Evolutionary conservation across 1,284 basidiomycete species (phyloP).

Genomic region (Xerocomus minutiporus): DNA sequence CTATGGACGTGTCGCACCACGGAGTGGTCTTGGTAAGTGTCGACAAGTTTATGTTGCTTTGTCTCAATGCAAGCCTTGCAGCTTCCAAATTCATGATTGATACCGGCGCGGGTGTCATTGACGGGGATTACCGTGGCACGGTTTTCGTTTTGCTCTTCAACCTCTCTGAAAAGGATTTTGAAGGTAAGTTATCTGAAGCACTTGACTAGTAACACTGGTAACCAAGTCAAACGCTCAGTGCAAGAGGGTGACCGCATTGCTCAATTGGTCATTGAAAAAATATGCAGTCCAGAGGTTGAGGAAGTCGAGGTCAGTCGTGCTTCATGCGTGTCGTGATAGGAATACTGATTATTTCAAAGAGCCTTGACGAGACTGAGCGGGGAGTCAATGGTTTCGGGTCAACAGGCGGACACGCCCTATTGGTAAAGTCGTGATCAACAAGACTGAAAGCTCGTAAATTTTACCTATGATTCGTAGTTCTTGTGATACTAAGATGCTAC

Average conservation of each 20-base stretch:
- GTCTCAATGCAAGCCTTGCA: constrained; percentile 31
- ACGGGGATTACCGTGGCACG: constrained; percentile 91
- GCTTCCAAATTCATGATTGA: constrained; percentile 97
- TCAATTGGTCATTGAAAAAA: constrained; percentile 90
- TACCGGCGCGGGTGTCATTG: constrained; percentile 94
- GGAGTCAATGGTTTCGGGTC: constrained; percentile 93
- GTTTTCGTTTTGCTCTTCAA: constrained; percentile 97
- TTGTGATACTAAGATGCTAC: not conserved
- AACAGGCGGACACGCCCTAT: constrained; percentile 72
- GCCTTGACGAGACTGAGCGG: constrained; percentile 78
- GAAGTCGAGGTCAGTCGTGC: constrained; percentile 72
- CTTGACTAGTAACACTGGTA: not conserved
- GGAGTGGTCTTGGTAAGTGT: constrained; percentile 83
- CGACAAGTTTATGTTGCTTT: not conserved
- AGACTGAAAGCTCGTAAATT: not conserved
- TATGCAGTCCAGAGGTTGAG: constrained; percentile 78
- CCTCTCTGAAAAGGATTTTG: constrained; percentile 82
- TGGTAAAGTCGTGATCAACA: constrained; percentile 28
- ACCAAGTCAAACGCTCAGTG: constrained; percentile 46
- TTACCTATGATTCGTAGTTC: constrained; percentile 4
- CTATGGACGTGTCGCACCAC: constrained; percentile 93
- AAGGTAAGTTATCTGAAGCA: constrained; percentile 49
- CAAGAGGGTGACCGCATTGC: constrained; percentile 90
- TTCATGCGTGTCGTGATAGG: not conserved
- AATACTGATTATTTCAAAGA: constrained; percentile 39